These are phyloP conservation scores for Spirogloea muscicola DNA, from an alignment of 139 green algal genomes.

Conservation along the genomic window DNA sequence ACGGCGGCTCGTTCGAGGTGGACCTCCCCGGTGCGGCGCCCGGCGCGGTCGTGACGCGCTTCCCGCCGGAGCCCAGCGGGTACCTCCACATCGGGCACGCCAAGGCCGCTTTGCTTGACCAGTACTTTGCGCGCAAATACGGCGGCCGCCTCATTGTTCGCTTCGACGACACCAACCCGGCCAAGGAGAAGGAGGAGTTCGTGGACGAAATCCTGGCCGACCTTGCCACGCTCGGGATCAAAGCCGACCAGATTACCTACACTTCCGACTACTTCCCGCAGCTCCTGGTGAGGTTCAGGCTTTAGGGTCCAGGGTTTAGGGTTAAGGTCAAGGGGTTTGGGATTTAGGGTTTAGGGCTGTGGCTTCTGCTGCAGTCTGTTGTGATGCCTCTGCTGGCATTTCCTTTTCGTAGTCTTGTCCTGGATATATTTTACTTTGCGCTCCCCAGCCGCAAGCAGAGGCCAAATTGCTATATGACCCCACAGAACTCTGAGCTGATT, in stretches of 20 bases:
- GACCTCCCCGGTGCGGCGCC: constrained; percentile 67
- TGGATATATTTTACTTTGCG: too few relatives aligned
- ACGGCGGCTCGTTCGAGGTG: too few relatives aligned
- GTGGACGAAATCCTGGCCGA: constrained; percentile 93
- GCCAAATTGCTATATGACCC: too few relatives aligned
- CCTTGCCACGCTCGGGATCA: constrained; percentile 75
- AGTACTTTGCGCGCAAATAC: constrained; percentile 90
- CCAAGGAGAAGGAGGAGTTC: constrained; percentile 98
- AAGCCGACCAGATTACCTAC: constrained; percentile 76
- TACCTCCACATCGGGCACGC: constrained; percentile 94
- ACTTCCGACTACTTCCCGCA: constrained; percentile 68
- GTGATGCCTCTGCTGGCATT: too few relatives aligned
- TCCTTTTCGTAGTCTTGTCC: too few relatives aligned
- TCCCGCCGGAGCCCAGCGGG: constrained; percentile 92
- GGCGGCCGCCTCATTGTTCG: constrained; percentile 79
- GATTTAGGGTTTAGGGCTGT: too few relatives aligned
- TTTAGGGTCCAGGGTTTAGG: too few relatives aligned
- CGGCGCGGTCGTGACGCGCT: constrained; percentile 93
- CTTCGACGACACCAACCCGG: constrained; percentile 99
- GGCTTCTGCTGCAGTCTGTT: too few relatives aligned
- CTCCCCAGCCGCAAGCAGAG: too few relatives aligned
- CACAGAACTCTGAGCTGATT: too few relatives aligned
- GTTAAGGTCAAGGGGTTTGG: too few relatives aligned
- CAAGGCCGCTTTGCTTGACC: constrained; percentile 90
- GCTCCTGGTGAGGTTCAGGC: constrained; percentile 24